A percentile compares a stretch with the other conserved stretches of the same genome.
These are phyloP conservation scores for Magnaporthiopsis poae DNA, from an alignment of 2,329 filamentous ascomycete genomes.

Conservation along the genomic window DNA sequence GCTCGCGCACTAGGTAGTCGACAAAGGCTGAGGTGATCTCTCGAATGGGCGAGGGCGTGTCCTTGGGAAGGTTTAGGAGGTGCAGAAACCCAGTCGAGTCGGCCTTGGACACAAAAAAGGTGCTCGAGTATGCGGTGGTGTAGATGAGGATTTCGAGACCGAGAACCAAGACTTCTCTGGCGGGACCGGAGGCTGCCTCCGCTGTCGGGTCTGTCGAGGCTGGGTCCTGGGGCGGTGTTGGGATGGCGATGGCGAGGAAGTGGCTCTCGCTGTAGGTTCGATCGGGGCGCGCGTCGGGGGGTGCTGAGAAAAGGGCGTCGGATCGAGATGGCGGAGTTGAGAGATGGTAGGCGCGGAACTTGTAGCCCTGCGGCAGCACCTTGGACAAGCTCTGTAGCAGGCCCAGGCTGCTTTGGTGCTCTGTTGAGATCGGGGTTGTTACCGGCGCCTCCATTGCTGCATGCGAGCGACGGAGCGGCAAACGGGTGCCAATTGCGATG, in stretches of 20 bases:
- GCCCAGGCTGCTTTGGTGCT: constrained; percentile 17
- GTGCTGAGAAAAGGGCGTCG: constrained; percentile 67
- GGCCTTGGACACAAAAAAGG: constrained; percentile 90
- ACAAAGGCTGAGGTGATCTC: constrained; percentile 67
- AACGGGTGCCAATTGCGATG: neutral
- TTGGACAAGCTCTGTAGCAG: constrained; percentile 33
- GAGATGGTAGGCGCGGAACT: constrained; percentile 71
- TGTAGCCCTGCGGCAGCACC: constrained; percentile 42
- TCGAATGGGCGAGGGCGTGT: constrained; percentile 63
- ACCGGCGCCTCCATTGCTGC: neutral
- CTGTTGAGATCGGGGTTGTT: neutral
- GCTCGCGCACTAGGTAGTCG: constrained; percentile 58
- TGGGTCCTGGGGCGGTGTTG: constrained; percentile 13
- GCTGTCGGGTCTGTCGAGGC: too few species aligned
- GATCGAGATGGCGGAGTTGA: constrained; percentile 72
- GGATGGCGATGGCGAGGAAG: constrained; percentile 49
- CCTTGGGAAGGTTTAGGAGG: constrained; percentile 51
- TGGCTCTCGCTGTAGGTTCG: constrained; percentile 81
- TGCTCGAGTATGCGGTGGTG: constrained; percentile 68
- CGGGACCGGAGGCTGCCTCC: constrained; percentile 13
- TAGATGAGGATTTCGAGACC: constrained; percentile 85
- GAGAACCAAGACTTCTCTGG: constrained; percentile 56
- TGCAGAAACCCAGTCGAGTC: constrained; percentile 86
- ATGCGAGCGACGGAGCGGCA: neutral
- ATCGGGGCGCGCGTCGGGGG: constrained; percentile 61